Percentiles rank a stretch among this genome's conserved stretches.
Conservation (phyloP, 2,329 filamentous ascomycete genomes). For the Acrocalymma vagum region DNA sequence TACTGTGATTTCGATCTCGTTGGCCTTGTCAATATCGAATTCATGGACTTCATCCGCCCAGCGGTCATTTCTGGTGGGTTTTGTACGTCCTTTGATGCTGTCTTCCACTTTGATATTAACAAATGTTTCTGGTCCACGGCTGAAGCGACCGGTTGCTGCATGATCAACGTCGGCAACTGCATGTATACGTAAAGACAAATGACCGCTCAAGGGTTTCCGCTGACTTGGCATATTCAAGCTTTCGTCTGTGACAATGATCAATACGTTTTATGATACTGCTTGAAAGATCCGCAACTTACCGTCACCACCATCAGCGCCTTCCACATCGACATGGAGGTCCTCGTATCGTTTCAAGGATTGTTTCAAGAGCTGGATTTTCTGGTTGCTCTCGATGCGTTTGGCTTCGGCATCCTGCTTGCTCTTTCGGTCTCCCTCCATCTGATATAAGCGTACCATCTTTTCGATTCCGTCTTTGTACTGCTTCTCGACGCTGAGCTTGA, state of each 20-base stretch:
- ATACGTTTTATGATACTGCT: too few relatives aligned
- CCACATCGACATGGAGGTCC: slow-evolving; percentile 94
- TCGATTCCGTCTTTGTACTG: slow-evolving; percentile 99
- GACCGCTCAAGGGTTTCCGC: slow-evolving; percentile 93
- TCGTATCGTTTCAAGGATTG: slow-evolving; percentile 97
- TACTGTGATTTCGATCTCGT: slow-evolving; percentile 96
- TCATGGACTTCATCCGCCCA: slow-evolving; percentile 94
- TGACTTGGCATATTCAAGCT: slow-evolving; percentile 95
- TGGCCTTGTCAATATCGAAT: slow-evolving; percentile 96
- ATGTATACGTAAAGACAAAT: slow-evolving; percentile 84
- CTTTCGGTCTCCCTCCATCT: slow-evolving; percentile 96
- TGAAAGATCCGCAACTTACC: slow-evolving; percentile 63
- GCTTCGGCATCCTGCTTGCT: slow-evolving; percentile 92
- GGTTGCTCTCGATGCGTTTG: slow-evolving; percentile 90
- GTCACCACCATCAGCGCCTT: slow-evolving; percentile 77
- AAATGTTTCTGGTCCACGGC: slow-evolving; percentile 91
- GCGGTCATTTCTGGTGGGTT: slow-evolving; percentile 81
- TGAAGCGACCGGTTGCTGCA: slow-evolving; percentile 81
- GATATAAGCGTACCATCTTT: slow-evolving; percentile 98
- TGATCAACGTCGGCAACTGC: slow-evolving; percentile 96
- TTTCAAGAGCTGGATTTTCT: slow-evolving; percentile 95
- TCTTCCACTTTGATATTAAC: slow-evolving; percentile 98
- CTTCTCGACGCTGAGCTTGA: slow-evolving; percentile 98
- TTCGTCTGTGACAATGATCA: slow-evolving; percentile 72
- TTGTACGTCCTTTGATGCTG: slow-evolving; percentile 86